These are phyloP conservation scores for Astraeus odoratus DNA, from an alignment of 768 basidiomycete species.

Conservation along the genomic window DNA sequence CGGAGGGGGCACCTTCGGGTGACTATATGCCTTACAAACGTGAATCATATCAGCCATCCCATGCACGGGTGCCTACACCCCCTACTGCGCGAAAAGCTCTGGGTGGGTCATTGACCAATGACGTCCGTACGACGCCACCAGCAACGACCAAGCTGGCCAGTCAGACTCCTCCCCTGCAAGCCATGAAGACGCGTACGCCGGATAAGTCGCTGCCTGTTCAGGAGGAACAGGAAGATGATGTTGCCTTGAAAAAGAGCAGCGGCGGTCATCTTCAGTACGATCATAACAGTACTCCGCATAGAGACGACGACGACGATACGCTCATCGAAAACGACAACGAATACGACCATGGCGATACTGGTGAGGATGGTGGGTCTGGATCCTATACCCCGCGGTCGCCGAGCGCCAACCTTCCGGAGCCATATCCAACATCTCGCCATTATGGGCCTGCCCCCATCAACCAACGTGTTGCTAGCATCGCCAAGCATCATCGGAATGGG, in stretches of 20 bases:
- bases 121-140: slow-evolving; percentile 28
- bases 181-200: slow-evolving; percentile 49
- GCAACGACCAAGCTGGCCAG: slow-evolving; percentile 33
- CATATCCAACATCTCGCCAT: slow-evolving; percentile 22
- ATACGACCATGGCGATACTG: slow-evolving; percentile 29
- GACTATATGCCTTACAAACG: slow-evolving; percentile 41
- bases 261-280: slow-evolving; percentile 34
- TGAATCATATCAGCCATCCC: slow-evolving; percentile 33
- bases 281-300: slow-evolving; percentile 29
- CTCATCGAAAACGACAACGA: slow-evolving; percentile 35
- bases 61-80: slow-evolving; percentile 24
- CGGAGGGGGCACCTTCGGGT: slow-evolving; percentile 31
- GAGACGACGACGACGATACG: slow-evolving; percentile 42
- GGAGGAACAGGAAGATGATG: slow-evolving; percentile 69
- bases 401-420: slow-evolving; percentile 50
- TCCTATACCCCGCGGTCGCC: slow-evolving; percentile 67
- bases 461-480: slow-evolving; percentile 29
- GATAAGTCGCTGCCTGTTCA: slow-evolving; percentile 73
- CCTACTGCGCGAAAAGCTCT: slow-evolving; percentile 22
- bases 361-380: slow-evolving; percentile 44
- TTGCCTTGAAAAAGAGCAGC: slow-evolving; percentile 33
- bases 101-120: slow-evolving; percentile 14
- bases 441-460: slow-evolving; percentile 26
- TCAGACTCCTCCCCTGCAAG: slow-evolving; percentile 52
- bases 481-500: slow-evolving; percentile 49